Evolutionary conservation across 192 early-diverging fungal genomes (phyloP), one percentile per base, ranked within the genome.

Genomic region (Backusella parvicylindrica): DNA sequence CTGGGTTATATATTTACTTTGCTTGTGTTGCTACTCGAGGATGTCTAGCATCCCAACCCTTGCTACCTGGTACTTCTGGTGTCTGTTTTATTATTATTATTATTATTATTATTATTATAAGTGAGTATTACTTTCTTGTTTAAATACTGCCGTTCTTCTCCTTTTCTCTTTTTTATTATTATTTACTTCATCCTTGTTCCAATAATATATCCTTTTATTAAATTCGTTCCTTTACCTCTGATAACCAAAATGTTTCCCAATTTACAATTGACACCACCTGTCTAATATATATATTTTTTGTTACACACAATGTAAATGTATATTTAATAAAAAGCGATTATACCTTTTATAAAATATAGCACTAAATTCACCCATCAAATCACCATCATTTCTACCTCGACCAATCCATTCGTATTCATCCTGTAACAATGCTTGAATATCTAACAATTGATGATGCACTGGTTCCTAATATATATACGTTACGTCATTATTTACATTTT

Each of bases 341-440:
- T 66, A 82, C 81, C 71, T 81, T 26, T 81, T 83, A 66, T 83
- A 83, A 77, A 83, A 83, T 21, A 83, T 77, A 16, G 82, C 79
- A 12, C 72, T 28, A 28, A 71, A 83, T 70, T 83, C 82, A 31
- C 82, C 81, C 37, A 68, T 31, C 23, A 70, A 26, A 32, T 81
- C 74, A 0, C 82, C 82, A 64, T 83, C 82, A 5, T 70, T 64
- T 56, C 82, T 64, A 2, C 82, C 82, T 11, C 65, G 72, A 41
- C 82, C 82, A 16, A 77, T 28, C 82, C 82, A 83, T 1, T 68
- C 75, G 40, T 80, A 83, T 15, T 81, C 73, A 11, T 70, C 56
- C 0, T 60, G 38, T n/a, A 81, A 38, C n/a, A 81, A 75, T 15
- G 43, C 36, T 3, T 74, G 69, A 4, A 83, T 13, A 72, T 81